Percentiles rank a stretch among this genome's conserved stretches.
These are phyloP conservation scores for Stagonosporopsis chrysanthemi DNA, from an alignment of 2,329 filamentous ascomycete species.

Conservation along the genomic window DNA sequence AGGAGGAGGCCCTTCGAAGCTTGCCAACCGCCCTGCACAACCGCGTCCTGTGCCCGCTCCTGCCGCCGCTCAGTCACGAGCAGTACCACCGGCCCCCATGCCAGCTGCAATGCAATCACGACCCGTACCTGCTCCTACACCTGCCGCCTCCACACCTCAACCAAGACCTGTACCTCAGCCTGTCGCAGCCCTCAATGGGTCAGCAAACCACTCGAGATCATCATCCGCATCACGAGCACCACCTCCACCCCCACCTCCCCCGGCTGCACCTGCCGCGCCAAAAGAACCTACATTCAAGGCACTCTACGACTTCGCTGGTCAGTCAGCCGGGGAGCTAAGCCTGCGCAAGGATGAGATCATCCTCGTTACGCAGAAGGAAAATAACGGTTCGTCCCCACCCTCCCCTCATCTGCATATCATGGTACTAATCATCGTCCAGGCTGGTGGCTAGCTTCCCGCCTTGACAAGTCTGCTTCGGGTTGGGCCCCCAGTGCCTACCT, in stretches of 20 bases:
- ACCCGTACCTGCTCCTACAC: constrained; percentile 39
- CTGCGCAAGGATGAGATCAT: constrained; percentile 82
- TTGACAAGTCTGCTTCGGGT: constrained; percentile 73
- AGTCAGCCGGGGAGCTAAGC: constrained; percentile 84
- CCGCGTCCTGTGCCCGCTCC: constrained; percentile 44
- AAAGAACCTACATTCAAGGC: constrained; percentile 85
- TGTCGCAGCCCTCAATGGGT: constrained; percentile 60
- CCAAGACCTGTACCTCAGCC: constrained; percentile 62
- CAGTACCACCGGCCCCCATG: constrained; percentile 59
- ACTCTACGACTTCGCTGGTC: constrained; percentile 88
- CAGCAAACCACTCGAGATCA: constrained; percentile 53
- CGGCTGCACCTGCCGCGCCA: constrained; percentile 65
- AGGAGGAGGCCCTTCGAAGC: constrained; percentile 77
- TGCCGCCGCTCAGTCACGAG: constrained; percentile 51
- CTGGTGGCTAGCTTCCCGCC: constrained; percentile 92
- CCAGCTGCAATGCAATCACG: constrained; percentile 54
- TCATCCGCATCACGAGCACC: constrained; percentile 56
- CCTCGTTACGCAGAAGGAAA: constrained; percentile 91
- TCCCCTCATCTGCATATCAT: constrained; percentile 1
- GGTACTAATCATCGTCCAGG: constrained; percentile 61
- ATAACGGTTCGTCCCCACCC: constrained; percentile 74
- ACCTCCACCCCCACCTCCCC: constrained; percentile 68
- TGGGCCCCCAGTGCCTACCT: constrained; percentile 97
- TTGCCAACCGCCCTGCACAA: constrained; percentile 61
- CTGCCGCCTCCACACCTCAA: constrained; percentile 37